Evolutionary conservation across 1,139 yeast genomes (phyloP).

Genomic region (Sugiyamaella japonica): DNA sequence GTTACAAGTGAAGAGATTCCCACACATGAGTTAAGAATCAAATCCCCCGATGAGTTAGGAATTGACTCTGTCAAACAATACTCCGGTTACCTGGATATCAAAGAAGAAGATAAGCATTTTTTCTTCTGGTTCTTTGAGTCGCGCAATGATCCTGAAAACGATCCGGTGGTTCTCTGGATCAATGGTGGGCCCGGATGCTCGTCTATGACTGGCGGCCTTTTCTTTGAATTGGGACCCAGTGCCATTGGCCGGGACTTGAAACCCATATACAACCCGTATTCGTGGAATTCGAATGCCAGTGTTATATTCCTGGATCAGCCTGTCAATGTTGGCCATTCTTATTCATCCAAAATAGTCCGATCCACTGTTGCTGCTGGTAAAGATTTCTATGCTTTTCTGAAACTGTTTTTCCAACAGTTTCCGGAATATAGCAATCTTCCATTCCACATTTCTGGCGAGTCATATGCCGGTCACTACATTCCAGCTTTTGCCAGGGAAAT

Average conservation of each 20-base stretch:
- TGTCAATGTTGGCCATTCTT: conserved; percentile 89
- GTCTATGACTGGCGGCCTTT: conserved; percentile 76
- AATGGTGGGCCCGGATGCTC: conserved; percentile 95
- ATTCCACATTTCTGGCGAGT: conserved; percentile 85
- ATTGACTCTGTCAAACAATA: conserved; percentile 73
- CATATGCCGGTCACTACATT: conserved; percentile 85
- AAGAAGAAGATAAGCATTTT: conserved; percentile 80
- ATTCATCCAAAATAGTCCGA: conserved; percentile 54
- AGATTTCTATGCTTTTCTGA: conserved; percentile 74
- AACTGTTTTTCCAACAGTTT: conserved; percentile 73
- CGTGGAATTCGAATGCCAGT: conserved; percentile 89
- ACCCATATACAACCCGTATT: conserved; percentile 72
- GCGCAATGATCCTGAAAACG: conserved; percentile 81
- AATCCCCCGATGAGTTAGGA: conserved; percentile 58
- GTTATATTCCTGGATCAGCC: conserved; percentile 95
- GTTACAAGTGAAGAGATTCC: conserved; percentile 22
- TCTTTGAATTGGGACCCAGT: conserved; percentile 88
- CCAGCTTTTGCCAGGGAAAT: conserved; percentile 79
- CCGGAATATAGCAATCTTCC: conserved; percentile 56
- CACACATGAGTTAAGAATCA: conserved; percentile 23
- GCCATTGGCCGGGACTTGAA: conserved; percentile 64
- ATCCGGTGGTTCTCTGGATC: conserved; percentile 85
- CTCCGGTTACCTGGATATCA: conserved; percentile 82
- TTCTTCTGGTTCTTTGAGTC: conserved; percentile 88
- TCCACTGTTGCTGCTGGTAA: conserved; percentile 71